These are phyloP conservation scores for Priceomyces medius DNA, from an alignment of 805 yeast species.

Conservation along the genomic window DNA sequence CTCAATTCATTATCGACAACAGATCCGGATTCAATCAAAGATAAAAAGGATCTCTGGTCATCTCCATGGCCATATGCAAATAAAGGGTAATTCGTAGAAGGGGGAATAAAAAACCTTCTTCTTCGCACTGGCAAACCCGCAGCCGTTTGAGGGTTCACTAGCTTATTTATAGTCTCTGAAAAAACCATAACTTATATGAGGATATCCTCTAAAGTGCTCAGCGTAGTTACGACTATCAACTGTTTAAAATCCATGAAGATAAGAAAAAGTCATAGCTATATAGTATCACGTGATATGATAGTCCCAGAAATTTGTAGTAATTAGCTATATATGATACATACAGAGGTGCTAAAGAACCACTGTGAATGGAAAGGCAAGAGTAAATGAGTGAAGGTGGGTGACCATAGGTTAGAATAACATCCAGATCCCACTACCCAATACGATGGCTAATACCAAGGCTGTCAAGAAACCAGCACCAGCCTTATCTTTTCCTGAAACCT, in stretches of 20 bases:
- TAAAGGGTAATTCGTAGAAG: conserved; percentile 42
- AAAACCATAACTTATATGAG: conserved; percentile 32
- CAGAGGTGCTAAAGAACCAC: too few relatives aligned
- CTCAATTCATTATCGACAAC: conserved; percentile 29
- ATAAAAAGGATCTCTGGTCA: conserved; percentile 44
- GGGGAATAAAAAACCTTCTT: conserved; percentile 43
- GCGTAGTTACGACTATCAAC: too few relatives aligned
- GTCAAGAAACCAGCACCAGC: conserved; percentile 93
- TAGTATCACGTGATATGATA: too few relatives aligned
- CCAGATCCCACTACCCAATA: conserved; percentile 76
- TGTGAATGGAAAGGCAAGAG: too few relatives aligned
- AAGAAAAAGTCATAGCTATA: too few relatives aligned
- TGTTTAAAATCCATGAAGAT: too few relatives aligned
- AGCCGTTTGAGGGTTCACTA: conserved; percentile 39
- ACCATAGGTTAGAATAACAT: conserved; percentile 49
- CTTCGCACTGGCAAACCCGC: conserved; percentile 34
- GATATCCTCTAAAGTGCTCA: background rate
- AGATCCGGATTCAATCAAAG: conserved; percentile 37
- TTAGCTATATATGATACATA: too few relatives aligned
- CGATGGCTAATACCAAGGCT: conserved; percentile 60
- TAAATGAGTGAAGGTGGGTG: background rate
- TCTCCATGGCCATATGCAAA: conserved; percentile 44
- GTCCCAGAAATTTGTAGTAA: too few relatives aligned
- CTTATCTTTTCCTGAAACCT: conserved; percentile 60
- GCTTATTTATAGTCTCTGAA: conserved; percentile 37